Conservation (phyloP, 768 basidiomycete genomes). For the Daedalea quercina region DNA sequence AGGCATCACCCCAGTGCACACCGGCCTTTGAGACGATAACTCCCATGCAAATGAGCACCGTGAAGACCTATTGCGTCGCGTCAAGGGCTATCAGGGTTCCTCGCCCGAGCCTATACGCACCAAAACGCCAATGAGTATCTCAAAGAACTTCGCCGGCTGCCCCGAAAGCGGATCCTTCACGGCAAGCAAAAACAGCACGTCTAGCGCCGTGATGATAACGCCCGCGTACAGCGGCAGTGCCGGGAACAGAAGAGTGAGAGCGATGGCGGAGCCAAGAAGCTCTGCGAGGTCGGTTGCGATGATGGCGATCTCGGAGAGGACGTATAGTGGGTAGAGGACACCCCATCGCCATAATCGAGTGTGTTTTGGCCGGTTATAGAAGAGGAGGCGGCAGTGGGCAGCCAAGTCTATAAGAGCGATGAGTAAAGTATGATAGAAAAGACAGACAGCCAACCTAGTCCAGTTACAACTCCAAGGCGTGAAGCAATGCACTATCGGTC, state of each 20-base stretch:
- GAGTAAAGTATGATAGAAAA: no score
- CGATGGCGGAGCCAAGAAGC: slow-evolving; percentile 53
- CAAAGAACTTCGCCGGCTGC: slow-evolving; percentile 58
- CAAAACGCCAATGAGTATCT: slow-evolving; percentile 52
- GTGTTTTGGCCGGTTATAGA: slow-evolving; percentile 35
- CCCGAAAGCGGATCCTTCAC: slow-evolving; percentile 59
- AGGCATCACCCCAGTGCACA: slow-evolving; percentile 68
- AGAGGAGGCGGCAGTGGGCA: slow-evolving; percentile 36
- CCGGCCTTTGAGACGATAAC: slow-evolving; percentile 67
- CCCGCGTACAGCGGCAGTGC: slow-evolving; percentile 41
- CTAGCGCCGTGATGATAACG: slow-evolving; percentile 41
- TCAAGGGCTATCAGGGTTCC: no score
- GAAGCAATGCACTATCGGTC: slow-evolving; percentile 45
- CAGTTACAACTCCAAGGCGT: slow-evolving; percentile 77
- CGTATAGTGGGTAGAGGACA: slow-evolving; percentile 39
- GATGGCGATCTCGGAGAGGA: slow-evolving; percentile 40
- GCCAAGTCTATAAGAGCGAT: no score
- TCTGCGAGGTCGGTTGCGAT: slow-evolving; percentile 54
- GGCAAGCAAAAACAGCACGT: slow-evolving; percentile 53
- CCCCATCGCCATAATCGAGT: slow-evolving; percentile 28
- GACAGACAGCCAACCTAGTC: no score
- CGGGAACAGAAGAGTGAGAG: slow-evolving; percentile 44
- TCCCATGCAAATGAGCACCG: slow-evolving; percentile 73
- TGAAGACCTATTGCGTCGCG: slow-evolving; percentile 13
- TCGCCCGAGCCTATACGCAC: slow-evolving; percentile 42